Conservation (phyloP, 345 rosid species). For the Populus deltoides region DNA sequence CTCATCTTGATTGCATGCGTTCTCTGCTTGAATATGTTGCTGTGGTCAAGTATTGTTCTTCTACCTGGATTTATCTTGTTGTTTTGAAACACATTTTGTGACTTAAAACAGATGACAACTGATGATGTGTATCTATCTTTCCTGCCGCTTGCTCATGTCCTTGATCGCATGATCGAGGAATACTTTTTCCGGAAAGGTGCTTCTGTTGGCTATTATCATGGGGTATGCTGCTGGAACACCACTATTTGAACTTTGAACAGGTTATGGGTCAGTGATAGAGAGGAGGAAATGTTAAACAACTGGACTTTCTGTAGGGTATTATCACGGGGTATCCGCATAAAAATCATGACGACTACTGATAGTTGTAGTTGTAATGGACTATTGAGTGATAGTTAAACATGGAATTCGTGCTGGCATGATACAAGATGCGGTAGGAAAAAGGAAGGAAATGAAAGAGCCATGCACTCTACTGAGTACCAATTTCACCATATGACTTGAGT, state of each 20-base stretch:
- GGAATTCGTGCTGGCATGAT: no score
- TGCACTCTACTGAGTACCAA: no score
- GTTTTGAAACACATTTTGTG: slow-evolving; percentile 10
- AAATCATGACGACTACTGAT: no score
- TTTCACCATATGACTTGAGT: no score
- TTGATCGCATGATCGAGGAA: slow-evolving; percentile 86
- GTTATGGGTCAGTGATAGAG: neutral
- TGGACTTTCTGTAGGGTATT: no score
- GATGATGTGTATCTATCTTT: slow-evolving; percentile 90
- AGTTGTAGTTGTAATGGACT: no score
- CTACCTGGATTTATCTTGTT: neutral
- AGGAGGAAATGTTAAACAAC: neutral
- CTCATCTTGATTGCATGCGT: neutral
- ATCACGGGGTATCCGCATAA: no score
- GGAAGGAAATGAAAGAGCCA: no score
- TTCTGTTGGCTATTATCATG: slow-evolving; percentile 92
- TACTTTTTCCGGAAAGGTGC: slow-evolving; percentile 85
- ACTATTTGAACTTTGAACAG: neutral
- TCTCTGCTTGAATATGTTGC: neutral
- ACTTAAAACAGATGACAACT: slow-evolving; percentile 60
- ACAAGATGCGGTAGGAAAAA: no score
- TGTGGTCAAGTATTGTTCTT: neutral
- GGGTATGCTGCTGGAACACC: slow-evolving; percentile 45
- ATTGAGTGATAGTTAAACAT: no score
- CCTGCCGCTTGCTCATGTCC: slow-evolving; percentile 89